These are phyloP conservation scores for Athelia sp. DNA, from an alignment of 1,284 basidiomycete species.

Conservation along the genomic window DNA sequence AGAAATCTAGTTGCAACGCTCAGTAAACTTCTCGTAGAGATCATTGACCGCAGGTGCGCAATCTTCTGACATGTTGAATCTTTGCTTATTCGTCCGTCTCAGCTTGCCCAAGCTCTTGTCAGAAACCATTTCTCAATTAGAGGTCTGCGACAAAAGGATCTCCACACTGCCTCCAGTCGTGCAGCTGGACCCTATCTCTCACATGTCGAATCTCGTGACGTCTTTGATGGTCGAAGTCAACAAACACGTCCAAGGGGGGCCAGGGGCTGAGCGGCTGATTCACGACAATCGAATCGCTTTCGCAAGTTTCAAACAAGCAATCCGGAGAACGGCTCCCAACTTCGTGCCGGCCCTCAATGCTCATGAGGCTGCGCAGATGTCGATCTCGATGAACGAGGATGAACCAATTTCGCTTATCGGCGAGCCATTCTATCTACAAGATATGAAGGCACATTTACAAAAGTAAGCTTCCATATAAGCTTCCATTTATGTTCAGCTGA, in stretches of 20 bases:
- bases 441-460: slow-evolving; percentile 26
- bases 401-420: slow-evolving; percentile 3
- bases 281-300: slow-evolving; percentile 23
- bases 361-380: background rate
- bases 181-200: slow-evolving; percentile 24
- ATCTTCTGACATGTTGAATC: background rate
- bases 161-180: slow-evolving; percentile 18
- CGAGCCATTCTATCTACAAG: slow-evolving; percentile 21
- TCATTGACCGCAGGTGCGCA: slow-evolving; percentile 26
- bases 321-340: slow-evolving; percentile 26
- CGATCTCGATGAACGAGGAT: slow-evolving; percentile 5
- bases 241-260: slow-evolving; percentile 18
- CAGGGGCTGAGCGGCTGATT: slow-evolving; percentile 17
- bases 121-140: slow-evolving; percentile 15
- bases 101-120: slow-evolving; percentile 23
- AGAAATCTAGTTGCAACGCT: slow-evolving; percentile 24
- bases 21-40: slow-evolving; percentile 24
- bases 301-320: slow-evolving; percentile 19
- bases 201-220: slow-evolving; percentile 26
- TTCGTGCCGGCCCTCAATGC: slow-evolving; percentile 18
- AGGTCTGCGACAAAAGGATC: slow-evolving; percentile 15
- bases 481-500: background rate
- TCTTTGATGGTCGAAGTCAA: slow-evolving; percentile 21
- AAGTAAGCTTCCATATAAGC: slow-evolving; percentile 17
- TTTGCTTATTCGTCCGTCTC: background rate